A percentile compares a stretch with the other conserved stretches of the same genome.
phyloP scores from a whole-genome alignment of 2,329 filamentous ascomycete species.

The Arthrobotrys sphaeroides region DNA sequence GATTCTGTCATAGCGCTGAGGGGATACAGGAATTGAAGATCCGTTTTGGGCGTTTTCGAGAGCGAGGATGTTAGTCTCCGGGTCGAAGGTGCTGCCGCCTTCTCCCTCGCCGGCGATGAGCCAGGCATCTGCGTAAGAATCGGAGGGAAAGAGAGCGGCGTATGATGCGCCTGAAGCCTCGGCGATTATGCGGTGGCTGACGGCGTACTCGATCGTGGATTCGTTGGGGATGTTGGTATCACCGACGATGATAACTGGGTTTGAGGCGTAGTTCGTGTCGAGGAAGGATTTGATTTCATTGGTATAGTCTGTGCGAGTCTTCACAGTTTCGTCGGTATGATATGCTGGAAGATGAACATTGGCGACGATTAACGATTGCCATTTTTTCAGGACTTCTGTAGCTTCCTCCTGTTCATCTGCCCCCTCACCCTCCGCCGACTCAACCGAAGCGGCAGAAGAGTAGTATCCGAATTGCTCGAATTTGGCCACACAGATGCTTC shows the following conservation, averaged over 20 bases:
- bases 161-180: constrained; percentile 67
- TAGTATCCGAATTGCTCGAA: constrained; percentile 60
- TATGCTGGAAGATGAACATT: constrained; percentile 72
- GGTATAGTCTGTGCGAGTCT: constrained; percentile 69
- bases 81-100: constrained; percentile 73
- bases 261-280: constrained; percentile 60
- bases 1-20: constrained; percentile 74
- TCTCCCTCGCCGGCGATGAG: constrained; percentile 65
- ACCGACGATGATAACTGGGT: constrained; percentile 70
- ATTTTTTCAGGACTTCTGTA: constrained; percentile 43
- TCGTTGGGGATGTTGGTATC: constrained; percentile 72
- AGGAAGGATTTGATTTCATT: constrained; percentile 66
- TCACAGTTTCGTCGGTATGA: constrained; percentile 69
- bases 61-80: constrained; percentile 68
- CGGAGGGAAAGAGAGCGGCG: constrained; percentile 65
- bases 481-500: constrained; percentile 67
- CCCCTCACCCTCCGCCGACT: constrained; percentile 57
- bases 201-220: constrained; percentile 67
- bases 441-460: constrained; percentile 42
- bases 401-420: no score
- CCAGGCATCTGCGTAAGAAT: constrained; percentile 63
- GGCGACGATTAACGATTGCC: constrained; percentile 65
- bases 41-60: constrained; percentile 65
- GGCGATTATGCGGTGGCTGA: constrained; percentile 67
- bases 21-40: constrained; percentile 64